These are phyloP conservation scores for Trypanosoma boissoni DNA, from an alignment of 208 protist species.

Conservation along the genomic window DNA sequence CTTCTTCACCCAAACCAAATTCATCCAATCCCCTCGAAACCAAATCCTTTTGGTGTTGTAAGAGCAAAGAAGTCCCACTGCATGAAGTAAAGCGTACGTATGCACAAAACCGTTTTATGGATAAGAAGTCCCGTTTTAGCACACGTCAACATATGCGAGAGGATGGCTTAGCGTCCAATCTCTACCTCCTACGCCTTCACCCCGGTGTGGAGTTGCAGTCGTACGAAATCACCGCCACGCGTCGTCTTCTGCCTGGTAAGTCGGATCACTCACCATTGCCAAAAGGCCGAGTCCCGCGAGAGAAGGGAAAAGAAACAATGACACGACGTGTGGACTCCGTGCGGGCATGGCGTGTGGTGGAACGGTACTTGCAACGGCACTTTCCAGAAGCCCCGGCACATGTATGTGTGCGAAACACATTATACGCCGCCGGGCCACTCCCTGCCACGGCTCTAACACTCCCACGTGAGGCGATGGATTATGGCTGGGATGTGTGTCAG, in stretches of 20 bases:
- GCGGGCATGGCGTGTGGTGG: conserved; percentile 45
- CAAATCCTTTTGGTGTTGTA: conserved; percentile 53
- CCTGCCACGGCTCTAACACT: conserved; percentile 51
- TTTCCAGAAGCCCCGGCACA: conserved; percentile 34
- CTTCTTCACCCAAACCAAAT: not conserved
- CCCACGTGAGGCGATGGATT: conserved; percentile 51
- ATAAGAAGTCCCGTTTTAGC: conserved; percentile 62
- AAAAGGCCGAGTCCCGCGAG: too few relatives aligned
- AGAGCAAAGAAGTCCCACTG: conserved; percentile 30
- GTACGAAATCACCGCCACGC: conserved; percentile 81
- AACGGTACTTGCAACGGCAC: conserved; percentile 39
- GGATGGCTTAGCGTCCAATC: conserved; percentile 75
- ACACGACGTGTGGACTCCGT: conserved; percentile 40
- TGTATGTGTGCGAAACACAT: conserved; percentile 45
- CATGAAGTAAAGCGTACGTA: conserved; percentile 48
- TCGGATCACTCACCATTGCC: too few relatives aligned
- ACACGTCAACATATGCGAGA: conserved; percentile 58
- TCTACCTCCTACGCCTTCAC: conserved; percentile 54
- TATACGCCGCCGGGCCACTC: conserved; percentile 64
- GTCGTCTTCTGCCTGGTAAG: conserved; percentile 10
- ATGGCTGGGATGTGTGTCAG: conserved; percentile 67
- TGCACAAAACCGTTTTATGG: conserved; percentile 37
- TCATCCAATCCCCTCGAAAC: not conserved
- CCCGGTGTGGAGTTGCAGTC: conserved; percentile 36
- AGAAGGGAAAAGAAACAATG: not conserved